A percentile compares a stretch with the other conserved stretches of the same genome.
Conservation (phyloP, 2,329 filamentous ascomycete genomes). For the Alternaria rosae region DNA sequence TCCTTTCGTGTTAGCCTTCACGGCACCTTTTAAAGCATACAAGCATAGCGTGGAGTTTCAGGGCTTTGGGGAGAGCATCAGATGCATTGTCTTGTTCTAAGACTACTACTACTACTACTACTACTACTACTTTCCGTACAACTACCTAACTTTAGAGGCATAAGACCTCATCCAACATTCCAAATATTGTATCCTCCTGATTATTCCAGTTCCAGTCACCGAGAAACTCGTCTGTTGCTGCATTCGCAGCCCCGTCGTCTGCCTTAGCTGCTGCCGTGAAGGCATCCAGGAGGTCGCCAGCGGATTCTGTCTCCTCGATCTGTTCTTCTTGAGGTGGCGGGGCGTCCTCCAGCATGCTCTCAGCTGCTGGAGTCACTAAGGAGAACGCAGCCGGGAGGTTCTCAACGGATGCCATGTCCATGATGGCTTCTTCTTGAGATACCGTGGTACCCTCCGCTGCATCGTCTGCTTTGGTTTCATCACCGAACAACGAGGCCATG, state of each 20-base stretch:
- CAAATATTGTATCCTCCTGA: background rate
- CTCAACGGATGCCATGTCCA: background rate
- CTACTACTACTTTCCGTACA: background rate
- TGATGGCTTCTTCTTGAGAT: no score
- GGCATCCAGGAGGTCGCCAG: background rate
- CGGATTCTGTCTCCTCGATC: background rate
- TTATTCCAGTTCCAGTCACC: background rate
- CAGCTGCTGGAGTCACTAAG: background rate
- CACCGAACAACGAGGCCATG: background rate
- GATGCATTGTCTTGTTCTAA: background rate
- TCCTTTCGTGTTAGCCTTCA: background rate
- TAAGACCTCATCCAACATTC: background rate
- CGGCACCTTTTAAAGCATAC: background rate
- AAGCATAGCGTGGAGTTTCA: constrained; percentile 4
- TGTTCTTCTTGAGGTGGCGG: background rate
- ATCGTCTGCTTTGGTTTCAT: no score
- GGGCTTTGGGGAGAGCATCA: background rate
- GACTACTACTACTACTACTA: background rate
- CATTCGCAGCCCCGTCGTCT: background rate
- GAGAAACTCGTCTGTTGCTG: background rate
- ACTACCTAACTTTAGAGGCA: background rate
- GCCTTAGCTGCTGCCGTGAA: background rate
- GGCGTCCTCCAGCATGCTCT: background rate
- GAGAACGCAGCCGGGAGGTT: background rate
- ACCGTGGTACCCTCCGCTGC: no score